A percentile compares a stretch with the other conserved stretches of the same genome.
Conservation (phyloP, 73 alveolate genomes). For the Uronychia setigera region DNA sequence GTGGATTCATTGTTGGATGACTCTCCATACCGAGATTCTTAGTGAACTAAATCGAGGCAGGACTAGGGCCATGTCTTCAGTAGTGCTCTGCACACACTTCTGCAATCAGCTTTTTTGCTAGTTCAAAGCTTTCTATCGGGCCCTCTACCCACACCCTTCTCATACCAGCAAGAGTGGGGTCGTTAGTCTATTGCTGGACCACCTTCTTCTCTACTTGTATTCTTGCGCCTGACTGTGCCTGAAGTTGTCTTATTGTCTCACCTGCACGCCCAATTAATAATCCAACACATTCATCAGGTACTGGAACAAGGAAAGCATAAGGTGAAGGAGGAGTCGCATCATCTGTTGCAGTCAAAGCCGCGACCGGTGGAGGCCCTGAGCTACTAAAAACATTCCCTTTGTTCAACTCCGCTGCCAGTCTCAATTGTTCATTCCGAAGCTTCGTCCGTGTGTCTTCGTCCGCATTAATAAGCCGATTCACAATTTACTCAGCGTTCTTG, state of each 20-base stretch:
- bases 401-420: slow-evolving; percentile 30
- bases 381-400: slow-evolving; percentile 18
- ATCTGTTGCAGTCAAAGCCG: slow-evolving; percentile 81
- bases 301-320: slow-evolving; percentile 76
- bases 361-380: slow-evolving; percentile 33
- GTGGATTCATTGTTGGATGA: not conserved
- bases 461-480: slow-evolving; percentile 79
- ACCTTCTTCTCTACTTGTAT: slow-evolving; percentile 37
- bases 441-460: slow-evolving; percentile 66
- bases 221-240: slow-evolving; percentile 80
- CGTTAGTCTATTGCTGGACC: not conserved
- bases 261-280: slow-evolving; percentile 92
- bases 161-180: not conserved
- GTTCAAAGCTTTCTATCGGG: not conserved
- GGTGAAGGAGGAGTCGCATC: slow-evolving; percentile 75
- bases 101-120: not conserved
- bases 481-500: slow-evolving; percentile 73
- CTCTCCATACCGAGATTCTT: not conserved
- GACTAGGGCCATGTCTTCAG: not conserved
- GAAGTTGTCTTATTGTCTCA: slow-evolving; percentile 82
- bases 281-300: slow-evolving; percentile 92
- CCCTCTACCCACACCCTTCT: slow-evolving; percentile 2
- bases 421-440: slow-evolving; percentile 27
- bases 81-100: not conserved
- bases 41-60: not conserved